A percentile compares a stretch with the other conserved stretches of the same genome.
Evolutionary conservation across 169 alveolate genomes (phyloP).

Genomic region (Plasmodium billcollinsi): DNA sequence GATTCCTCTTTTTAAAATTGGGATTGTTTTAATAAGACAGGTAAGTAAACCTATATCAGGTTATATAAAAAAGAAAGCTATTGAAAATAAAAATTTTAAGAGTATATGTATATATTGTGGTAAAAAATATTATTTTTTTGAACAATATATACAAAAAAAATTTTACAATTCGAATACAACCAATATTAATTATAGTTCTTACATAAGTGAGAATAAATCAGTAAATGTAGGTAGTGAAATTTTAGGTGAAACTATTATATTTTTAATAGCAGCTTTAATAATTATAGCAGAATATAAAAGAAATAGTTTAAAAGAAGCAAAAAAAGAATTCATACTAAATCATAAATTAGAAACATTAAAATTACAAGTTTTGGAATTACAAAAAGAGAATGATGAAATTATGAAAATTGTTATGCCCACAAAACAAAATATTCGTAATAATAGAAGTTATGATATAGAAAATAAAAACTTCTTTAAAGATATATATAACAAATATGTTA

Average conservation of each 20-base stretch:
- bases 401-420: constrained; percentile 79
- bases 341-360: constrained; percentile 78
- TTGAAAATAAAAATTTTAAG: constrained; percentile 82
- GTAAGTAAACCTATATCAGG: constrained; percentile 86
- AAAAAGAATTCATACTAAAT: constrained; percentile 80
- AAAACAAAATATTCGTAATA: constrained; percentile 56
- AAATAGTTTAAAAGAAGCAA: constrained; percentile 82
- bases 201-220: constrained; percentile 82
- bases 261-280: constrained; percentile 81
- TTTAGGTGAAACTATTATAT: constrained; percentile 83
- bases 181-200: constrained; percentile 79
- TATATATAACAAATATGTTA: constrained; percentile 31
- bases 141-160: constrained; percentile 82
- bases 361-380: constrained; percentile 74
- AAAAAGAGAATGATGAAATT: constrained; percentile 78
- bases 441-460: constrained; percentile 43
- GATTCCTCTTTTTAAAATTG: constrained; percentile 86
- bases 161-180: constrained; percentile 79
- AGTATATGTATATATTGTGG: constrained; percentile 84
- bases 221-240: constrained; percentile 87
- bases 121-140: constrained; percentile 84
- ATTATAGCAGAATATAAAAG: constrained; percentile 85
- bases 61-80: constrained; percentile 84
- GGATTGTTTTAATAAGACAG: constrained; percentile 84
- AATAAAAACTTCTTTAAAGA: constrained; percentile 68